These are phyloP conservation scores for Tricholoma saponaceum DNA, from an alignment of 768 basidiomycete species.

Conservation along the genomic window DNA sequence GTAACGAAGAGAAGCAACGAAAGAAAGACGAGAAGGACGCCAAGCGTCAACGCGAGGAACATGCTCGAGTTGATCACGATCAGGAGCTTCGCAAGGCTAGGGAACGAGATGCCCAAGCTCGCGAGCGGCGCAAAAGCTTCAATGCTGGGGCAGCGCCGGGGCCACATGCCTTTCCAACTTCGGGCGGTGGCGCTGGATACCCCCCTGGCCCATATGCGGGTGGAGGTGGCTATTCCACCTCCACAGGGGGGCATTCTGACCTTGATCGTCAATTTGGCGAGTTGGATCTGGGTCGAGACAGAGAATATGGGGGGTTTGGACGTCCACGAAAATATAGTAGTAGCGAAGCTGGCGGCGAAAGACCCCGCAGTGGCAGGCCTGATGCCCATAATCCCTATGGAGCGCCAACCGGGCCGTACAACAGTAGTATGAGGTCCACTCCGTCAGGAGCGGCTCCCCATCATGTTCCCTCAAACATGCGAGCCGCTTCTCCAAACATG, in stretches of 20 bases:
- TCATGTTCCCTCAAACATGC: conserved; percentile 34
- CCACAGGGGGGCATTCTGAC: conserved; percentile 26
- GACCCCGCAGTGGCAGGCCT: conserved; percentile 30
- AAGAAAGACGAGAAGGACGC: conserved; percentile 44
- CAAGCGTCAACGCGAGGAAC: conserved; percentile 46
- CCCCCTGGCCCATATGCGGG: conserved; percentile 13
- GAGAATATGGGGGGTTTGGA: conserved; percentile 27
- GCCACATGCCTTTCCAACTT: conserved; percentile 28
- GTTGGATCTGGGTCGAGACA: conserved; percentile 33
- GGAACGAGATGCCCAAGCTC: conserved; percentile 47
- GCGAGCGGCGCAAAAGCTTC: conserved; percentile 55
- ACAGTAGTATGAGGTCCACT: conserved; percentile 14
- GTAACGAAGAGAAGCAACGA: conserved; percentile 39
- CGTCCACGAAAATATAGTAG: conserved; percentile 46
- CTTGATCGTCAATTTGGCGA: conserved; percentile 39
- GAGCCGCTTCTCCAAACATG: conserved; percentile 19
- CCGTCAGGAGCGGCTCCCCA: conserved; percentile 24
- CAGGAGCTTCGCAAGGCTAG: conserved; percentile 53
- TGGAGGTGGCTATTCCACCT: conserved; percentile 17
- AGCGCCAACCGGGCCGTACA: conserved; percentile 31
- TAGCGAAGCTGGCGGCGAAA: conserved; percentile 31
- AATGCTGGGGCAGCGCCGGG: conserved; percentile 31
- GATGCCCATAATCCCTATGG: conserved; percentile 28
- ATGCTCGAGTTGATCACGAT: conserved; percentile 39
- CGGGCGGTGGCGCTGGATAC: conserved; percentile 20